Evolutionary conservation across 257 asterid genomes (phyloP).

Genomic region (Jacaranda copaia): DNA sequence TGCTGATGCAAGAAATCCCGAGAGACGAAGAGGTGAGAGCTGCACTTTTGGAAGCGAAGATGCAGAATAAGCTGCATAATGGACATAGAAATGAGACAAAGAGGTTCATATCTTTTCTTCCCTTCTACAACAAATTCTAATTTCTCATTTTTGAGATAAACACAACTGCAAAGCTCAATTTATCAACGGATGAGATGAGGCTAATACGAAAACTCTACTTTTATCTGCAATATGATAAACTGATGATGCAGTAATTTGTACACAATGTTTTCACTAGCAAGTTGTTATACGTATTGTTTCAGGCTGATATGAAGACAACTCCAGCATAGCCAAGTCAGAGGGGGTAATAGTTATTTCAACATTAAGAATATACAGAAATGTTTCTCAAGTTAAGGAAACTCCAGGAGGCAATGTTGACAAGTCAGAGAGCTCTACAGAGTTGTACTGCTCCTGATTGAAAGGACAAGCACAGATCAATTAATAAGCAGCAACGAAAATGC

Average conservation of each 20-base stretch:
- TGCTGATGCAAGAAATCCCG: constrained; percentile 57
- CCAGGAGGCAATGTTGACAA: background rate
- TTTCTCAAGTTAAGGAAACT: constrained; percentile 26
- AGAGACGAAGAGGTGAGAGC: constrained; percentile 53
- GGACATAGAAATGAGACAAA: constrained; percentile 24
- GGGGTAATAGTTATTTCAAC: constrained; percentile 24
- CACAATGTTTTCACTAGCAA: background rate
- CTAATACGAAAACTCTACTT: too few relatives aligned
- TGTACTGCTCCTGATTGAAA: constrained; percentile 21
- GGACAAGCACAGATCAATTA: background rate
- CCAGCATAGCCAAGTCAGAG: constrained; percentile 25
- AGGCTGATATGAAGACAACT: constrained; percentile 31
- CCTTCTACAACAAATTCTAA: background rate
- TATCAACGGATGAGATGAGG: too few relatives aligned
- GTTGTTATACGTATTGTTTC: constrained; percentile 7
- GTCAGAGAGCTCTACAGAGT: constrained; percentile 17
- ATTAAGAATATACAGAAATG: constrained; percentile 26
- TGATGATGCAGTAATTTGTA: background rate
- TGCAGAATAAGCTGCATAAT: constrained; percentile 43
- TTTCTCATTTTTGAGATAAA: too few relatives aligned
- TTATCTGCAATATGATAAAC: background rate
- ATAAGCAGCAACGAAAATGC: background rate
- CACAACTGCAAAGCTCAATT: too few relatives aligned
- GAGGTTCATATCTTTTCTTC: background rate
- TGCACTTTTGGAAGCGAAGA: constrained; percentile 45